Conservation (phyloP, 192 early-diverging fungal genomes). For the Backusella liffmaniae region DNA sequence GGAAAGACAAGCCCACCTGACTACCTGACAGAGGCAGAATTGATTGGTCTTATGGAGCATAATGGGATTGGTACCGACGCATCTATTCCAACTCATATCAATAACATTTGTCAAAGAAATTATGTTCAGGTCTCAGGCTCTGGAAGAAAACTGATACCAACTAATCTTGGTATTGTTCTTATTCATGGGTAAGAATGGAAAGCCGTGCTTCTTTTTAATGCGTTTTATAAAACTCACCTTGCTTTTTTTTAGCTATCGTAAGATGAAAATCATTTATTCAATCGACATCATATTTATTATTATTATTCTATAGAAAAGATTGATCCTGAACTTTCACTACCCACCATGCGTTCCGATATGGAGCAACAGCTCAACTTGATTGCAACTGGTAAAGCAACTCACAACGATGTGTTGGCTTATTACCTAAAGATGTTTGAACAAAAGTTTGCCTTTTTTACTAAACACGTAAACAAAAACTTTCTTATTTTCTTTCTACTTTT, state of each 20-base stretch:
- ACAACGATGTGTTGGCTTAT: conserved; percentile 37
- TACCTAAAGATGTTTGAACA: conserved; percentile 40
- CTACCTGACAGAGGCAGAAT: conserved; percentile 51
- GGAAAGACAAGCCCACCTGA: conserved; percentile 54
- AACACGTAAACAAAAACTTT: too few relatives aligned
- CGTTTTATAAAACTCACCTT: not conserved
- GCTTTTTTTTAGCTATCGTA: not conserved
- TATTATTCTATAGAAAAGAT: conserved; percentile 45
- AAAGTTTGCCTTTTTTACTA: conserved; percentile 46
- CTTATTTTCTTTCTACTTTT: not conserved
- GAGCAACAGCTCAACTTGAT: conserved; percentile 51
- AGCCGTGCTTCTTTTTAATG: too few relatives aligned
- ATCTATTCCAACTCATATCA: conserved; percentile 53
- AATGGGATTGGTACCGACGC: conserved; percentile 55
- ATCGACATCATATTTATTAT: not conserved
- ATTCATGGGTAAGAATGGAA: conserved; percentile 42
- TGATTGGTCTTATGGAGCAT: conserved; percentile 45
- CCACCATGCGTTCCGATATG: conserved; percentile 49
- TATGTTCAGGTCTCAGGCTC: conserved; percentile 46
- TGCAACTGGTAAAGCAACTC: conserved; percentile 37
- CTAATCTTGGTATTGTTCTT: conserved; percentile 54
- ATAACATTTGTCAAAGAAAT: conserved; percentile 51
- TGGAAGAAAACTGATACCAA: conserved; percentile 43
- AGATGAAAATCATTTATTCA: not conserved
- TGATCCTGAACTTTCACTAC: conserved; percentile 48